phyloP scores from a whole-genome alignment of 2,329 filamentous ascomycete species.

The Penicillium sp. region DNA sequence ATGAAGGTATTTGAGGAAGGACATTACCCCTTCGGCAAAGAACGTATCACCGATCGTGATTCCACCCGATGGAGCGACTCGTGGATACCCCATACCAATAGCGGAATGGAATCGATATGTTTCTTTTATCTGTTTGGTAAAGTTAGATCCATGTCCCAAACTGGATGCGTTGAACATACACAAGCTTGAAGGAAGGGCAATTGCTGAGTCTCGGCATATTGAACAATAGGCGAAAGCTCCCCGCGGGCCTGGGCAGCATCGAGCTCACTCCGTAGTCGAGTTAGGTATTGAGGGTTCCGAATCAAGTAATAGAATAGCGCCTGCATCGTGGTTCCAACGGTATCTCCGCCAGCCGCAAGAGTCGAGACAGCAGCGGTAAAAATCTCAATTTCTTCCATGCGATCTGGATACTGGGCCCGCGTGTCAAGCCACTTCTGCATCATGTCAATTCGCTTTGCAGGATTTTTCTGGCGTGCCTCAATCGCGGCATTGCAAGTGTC shows the following conservation, averaged over 20 bases:
- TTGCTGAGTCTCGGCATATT: slow-evolving; percentile 30
- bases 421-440: slow-evolving; percentile 39
- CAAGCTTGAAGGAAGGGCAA: slow-evolving; percentile 39
- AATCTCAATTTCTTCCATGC: slow-evolving; percentile 35
- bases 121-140: slow-evolving; percentile 35
- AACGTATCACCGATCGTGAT: slow-evolving; percentile 31
- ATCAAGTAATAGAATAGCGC: slow-evolving; percentile 41
- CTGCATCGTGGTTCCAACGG: slow-evolving; percentile 37
- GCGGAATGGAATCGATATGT: slow-evolving; percentile 36
- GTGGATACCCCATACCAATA: slow-evolving; percentile 30
- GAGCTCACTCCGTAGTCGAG: slow-evolving; percentile 20
- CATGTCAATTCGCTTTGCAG: slow-evolving; percentile 35
- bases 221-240: slow-evolving; percentile 21
- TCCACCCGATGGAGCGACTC: slow-evolving; percentile 31
- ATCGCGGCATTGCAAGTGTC: slow-evolving; percentile 37
- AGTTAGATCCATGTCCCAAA: too few species aligned
- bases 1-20: too few species aligned
- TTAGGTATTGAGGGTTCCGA: slow-evolving; percentile 20
- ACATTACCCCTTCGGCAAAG: slow-evolving; percentile 28
- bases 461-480: slow-evolving; percentile 32
- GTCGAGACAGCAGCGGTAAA: slow-evolving; percentile 35
- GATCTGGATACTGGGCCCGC: slow-evolving; percentile 34
- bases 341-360: slow-evolving; percentile 42
- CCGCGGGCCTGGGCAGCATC: slow-evolving; percentile 19
- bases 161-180: slow-evolving; percentile 13